These are phyloP conservation scores for Chaetomium tenue DNA, from an alignment of 495 filamentous ascomycete genomes.

Conservation along the genomic window DNA sequence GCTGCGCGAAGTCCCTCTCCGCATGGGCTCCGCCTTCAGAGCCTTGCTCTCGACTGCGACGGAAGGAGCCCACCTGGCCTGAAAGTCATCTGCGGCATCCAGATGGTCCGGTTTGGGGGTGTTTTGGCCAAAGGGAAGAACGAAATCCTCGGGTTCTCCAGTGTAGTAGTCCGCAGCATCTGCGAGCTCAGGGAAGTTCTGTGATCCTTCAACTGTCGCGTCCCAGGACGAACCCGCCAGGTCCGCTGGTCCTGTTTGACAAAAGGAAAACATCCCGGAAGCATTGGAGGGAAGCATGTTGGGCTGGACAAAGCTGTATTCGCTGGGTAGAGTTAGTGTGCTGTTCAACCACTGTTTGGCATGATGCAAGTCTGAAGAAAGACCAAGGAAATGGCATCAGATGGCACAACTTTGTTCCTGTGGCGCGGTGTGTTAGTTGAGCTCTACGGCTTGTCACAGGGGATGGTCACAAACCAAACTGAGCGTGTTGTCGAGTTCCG, in stretches of 20 bases:
- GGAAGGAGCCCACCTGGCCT: conserved; percentile 45
- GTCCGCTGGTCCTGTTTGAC: conserved; percentile 55
- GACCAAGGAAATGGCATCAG: conserved; percentile 37
- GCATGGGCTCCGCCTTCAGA: conserved; percentile 48
- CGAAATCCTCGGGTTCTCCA: conserved; percentile 50
- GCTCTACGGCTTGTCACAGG: conserved; percentile 13
- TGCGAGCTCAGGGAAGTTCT: conserved; percentile 49
- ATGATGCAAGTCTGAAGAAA: conserved; percentile 26
- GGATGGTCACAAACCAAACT: conserved; percentile 42
- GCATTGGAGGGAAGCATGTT: conserved; percentile 49
- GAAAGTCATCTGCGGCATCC: conserved; percentile 47
- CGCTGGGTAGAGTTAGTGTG: conserved; percentile 53
- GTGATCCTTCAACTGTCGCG: conserved; percentile 51
- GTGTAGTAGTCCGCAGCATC: conserved; percentile 37
- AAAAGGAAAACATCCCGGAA: conserved; percentile 53
- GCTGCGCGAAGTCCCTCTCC: conserved; percentile 47
- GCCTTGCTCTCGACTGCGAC: conserved; percentile 36
- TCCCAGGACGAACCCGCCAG: conserved; percentile 52
- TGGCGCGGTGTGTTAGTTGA: conserved; percentile 32
- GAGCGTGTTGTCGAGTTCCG: conserved; percentile 23
- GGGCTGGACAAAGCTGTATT: conserved; percentile 51
- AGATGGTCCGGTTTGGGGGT: conserved; percentile 50
- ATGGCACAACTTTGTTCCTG: conserved; percentile 54
- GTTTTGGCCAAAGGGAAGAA: conserved; percentile 49
- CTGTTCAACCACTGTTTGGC: conserved; percentile 40